Conservation (phyloP, 768 basidiomycete species). For the Boletus huronensis region DNA sequence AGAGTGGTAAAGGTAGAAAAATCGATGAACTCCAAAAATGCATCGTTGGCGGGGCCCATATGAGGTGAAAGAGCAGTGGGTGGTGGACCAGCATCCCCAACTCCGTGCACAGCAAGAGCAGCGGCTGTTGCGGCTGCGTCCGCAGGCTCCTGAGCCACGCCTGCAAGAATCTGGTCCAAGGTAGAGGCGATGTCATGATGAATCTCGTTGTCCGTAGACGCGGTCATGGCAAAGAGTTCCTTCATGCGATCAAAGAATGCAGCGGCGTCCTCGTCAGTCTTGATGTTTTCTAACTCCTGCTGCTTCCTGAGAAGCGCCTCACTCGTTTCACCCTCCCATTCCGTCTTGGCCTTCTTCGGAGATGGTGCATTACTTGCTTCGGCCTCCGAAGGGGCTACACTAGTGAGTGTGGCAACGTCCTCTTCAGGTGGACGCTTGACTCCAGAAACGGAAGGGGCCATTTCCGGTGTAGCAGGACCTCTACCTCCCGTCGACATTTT, state of each 20-base stretch:
- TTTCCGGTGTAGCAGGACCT: conserved; percentile 35
- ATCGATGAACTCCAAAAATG: conserved; percentile 58
- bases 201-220: conserved; percentile 38
- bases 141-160: conserved; percentile 42
- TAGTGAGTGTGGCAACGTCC: conserved; percentile 24
- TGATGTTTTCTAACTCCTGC: conserved; percentile 43
- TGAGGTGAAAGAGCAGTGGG: conserved; percentile 35
- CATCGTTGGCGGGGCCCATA: conserved; percentile 34
- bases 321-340: conserved; percentile 62
- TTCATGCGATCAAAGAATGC: conserved; percentile 62
- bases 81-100: conserved; percentile 30
- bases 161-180: conserved; percentile 61
- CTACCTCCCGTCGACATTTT: conserved; percentile 33
- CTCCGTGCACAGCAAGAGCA: conserved; percentile 24
- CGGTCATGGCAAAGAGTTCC: conserved; percentile 55
- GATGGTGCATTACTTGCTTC: conserved; percentile 51
- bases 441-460: conserved; percentile 28
- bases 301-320: conserved; percentile 44
- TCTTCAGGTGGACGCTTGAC: conserved; percentile 38
- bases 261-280: conserved; percentile 64
- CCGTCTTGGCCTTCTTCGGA: conserved; percentile 68
- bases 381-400: conserved; percentile 31
- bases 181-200: conserved; percentile 52
- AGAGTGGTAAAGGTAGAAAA: conserved; percentile 55
- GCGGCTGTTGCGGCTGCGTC: conserved; percentile 31